Base-by-base conservation (phyloP, 1,284 basidiomycete genomes). In the Albatrellus sp. region DNA sequence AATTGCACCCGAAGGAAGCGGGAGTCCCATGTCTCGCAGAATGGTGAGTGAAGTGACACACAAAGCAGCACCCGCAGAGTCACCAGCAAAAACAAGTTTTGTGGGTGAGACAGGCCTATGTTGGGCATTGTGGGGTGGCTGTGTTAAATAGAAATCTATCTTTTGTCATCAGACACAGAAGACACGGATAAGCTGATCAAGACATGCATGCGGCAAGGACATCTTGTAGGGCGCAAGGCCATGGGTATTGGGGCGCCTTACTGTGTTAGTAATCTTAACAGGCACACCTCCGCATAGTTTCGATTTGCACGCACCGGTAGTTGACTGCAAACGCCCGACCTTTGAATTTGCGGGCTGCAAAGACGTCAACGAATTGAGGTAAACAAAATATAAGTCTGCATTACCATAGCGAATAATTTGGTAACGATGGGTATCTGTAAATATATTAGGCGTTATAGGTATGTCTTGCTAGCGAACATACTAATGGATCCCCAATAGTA, bases 181-280 rank as follows among this genome's bases (percentile, higher is more conserved):
- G 37, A 20, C 19, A 44, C 1, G 39, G 10, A 32, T 28, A 28
- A 14, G 46, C 24, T 9, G 16, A 12, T 38, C 16, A 17, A n/a
- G 36, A 55, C 66, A 39, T 54, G 75, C 77, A 90, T 0, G 84
- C 83, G 1, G 87, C 81, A 17, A 90, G 62, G 19, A 80, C 78
- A 57, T 90, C 87, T 52, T 88, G 84, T 3, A 92, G 57, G 0
- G 85, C 80, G 57, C 88, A 91, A 0, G 89, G 90, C 75, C 87
- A 92, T 2, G 89, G 89, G 52, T 88, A 90, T 58, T 90, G 86
- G 1, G 88, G 87, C 1, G 86, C 79, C 61, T 86, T 85, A 29
- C 74, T 74, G 48, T 2, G 40, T 9, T 3, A 55, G 44, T 46
- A 29, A 29, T 31, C 31, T 28, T 32, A 10, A 13, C 17, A 39